Conservation (phyloP, 352 stramenopile species). For the Globisporangium splendens region DNA sequence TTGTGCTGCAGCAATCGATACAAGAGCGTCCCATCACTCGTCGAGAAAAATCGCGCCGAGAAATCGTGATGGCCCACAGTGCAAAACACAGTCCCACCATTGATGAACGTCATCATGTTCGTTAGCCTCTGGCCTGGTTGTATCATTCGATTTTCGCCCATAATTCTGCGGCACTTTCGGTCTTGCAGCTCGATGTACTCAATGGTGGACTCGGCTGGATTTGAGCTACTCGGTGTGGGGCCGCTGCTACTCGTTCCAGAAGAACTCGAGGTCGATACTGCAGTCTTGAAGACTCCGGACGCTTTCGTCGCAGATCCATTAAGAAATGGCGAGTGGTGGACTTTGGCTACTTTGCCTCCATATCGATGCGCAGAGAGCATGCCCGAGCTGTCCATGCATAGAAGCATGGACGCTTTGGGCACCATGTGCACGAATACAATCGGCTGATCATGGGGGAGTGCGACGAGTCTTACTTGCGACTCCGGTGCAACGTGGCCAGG, state of each 20-base stretch:
- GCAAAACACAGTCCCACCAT: conserved; percentile 50
- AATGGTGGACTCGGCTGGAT: conserved; percentile 17
- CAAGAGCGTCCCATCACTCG: conserved; percentile 60
- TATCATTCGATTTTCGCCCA: conserved; percentile 41
- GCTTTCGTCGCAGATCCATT: conserved; percentile 37
- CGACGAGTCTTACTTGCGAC: conserved; percentile 20
- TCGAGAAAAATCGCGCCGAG: conserved; percentile 71
- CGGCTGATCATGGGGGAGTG: conserved; percentile 56
- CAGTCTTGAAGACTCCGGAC: conserved; percentile 36
- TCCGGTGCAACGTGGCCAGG: neutral
- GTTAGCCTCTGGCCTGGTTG: conserved; percentile 12
- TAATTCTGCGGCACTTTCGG: conserved; percentile 55
- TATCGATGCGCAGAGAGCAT: conserved; percentile 73
- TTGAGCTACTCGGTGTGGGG: conserved; percentile 4
- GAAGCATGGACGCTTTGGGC: conserved; percentile 36
- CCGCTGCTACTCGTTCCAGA: neutral
- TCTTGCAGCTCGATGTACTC: conserved; percentile 65
- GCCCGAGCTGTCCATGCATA: conserved; percentile 69
- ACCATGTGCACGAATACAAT: conserved; percentile 54
- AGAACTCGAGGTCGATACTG: neutral
- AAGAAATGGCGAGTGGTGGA: conserved; percentile 46
- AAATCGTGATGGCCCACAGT: conserved; percentile 73
- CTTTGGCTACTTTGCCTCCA: conserved; percentile 44
- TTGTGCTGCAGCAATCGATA: conserved; percentile 75
- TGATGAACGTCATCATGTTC: conserved; percentile 43